Conservation (phyloP, 306 rosid genomes). For the Sesbania bispinosa region DNA sequence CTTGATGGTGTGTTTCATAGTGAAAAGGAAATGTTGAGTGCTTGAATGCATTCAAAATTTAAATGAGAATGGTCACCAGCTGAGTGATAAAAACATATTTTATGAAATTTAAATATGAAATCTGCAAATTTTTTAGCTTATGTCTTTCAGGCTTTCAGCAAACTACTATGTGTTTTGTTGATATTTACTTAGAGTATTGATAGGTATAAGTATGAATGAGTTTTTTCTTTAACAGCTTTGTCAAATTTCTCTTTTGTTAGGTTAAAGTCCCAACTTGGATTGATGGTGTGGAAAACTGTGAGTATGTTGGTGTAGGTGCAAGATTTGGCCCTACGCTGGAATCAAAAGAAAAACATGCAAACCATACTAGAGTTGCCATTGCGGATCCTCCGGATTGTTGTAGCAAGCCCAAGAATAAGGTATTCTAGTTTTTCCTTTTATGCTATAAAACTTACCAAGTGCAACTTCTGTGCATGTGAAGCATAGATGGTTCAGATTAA, state of each 20-base stretch:
- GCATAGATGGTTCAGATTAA: conserved; percentile 21
- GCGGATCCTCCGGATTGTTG: conserved; percentile 98
- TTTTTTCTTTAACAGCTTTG: not conserved
- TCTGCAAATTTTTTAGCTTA: not conserved
- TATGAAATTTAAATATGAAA: not conserved
- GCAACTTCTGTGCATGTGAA: conserved; percentile 10
- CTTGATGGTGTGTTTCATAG: not conserved
- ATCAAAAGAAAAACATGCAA: conserved; percentile 84
- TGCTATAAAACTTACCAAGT: conserved; percentile 8
- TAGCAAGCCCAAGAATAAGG: conserved; percentile 57
- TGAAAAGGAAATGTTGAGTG: not conserved
- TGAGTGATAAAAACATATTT: not conserved
- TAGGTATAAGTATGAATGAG: not conserved
- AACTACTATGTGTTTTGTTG: conserved; percentile 8
- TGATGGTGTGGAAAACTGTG: conserved; percentile 50
- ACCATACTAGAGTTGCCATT: conserved; percentile 71
- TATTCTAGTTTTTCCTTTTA: conserved; percentile 31
- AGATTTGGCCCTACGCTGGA: conserved; percentile 87
- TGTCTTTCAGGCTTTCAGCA: not conserved
- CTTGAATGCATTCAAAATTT: not conserved
- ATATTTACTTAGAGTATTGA: conserved; percentile 1
- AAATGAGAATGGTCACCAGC: not conserved
- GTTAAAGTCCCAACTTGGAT: conserved; percentile 90
- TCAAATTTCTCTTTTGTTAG: conserved; percentile 32
- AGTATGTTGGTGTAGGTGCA: conserved; percentile 94